Evolutionary conservation across 2,329 filamentous ascomycete species (phyloP).

Genomic region (Niveomyces coronatus): DNA sequence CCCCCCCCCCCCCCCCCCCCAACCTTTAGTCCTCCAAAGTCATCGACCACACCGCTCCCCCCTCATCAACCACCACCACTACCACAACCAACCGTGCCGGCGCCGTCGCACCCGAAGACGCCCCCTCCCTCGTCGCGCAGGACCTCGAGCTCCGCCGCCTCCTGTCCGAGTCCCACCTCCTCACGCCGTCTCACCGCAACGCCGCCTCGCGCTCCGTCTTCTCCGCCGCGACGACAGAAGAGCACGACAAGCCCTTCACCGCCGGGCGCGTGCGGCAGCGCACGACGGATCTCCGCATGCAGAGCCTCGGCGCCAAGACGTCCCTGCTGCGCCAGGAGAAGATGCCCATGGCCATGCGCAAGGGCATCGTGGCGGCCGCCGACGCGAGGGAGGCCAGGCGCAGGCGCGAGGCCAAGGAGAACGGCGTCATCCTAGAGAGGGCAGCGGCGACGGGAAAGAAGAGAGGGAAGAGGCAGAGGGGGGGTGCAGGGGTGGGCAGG

Average conservation of each 20-base stretch:
- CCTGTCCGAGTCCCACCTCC: slow-evolving; percentile 82
- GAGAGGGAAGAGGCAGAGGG: slow-evolving; percentile 31
- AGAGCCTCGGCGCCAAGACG: slow-evolving; percentile 65
- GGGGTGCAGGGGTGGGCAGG: slow-evolving; percentile 56
- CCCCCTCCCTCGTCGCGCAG: slow-evolving; percentile 67
- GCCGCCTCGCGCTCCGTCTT: slow-evolving; percentile 37
- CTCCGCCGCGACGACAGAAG: slow-evolving; percentile 29
- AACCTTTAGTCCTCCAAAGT: slow-evolving; percentile 19
- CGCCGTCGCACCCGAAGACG: slow-evolving; percentile 44
- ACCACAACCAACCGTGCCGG: slow-evolving; percentile 19
- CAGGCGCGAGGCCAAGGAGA: slow-evolving; percentile 73
- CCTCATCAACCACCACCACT: slow-evolving; percentile 14
- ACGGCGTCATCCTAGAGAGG: slow-evolving; percentile 77
- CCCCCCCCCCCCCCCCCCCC: slow-evolving; percentile 7
- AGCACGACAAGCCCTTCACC: slow-evolving; percentile 32
- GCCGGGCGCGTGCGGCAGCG: slow-evolving; percentile 67
- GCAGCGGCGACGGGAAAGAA: slow-evolving; percentile 24
- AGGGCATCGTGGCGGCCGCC: slow-evolving; percentile 68
- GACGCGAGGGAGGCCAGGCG: slow-evolving; percentile 57
- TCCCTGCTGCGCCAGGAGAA: slow-evolving; percentile 69
- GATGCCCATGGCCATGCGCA: slow-evolving; percentile 81
- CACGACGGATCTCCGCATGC: slow-evolving; percentile 74
- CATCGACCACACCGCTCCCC: slow-evolving; percentile 39
- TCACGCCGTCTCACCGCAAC: slow-evolving; percentile 36
- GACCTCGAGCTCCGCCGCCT: slow-evolving; percentile 87